Conservation (phyloP, 2,329 filamentous ascomycete genomes). For the Claviceps sp. region DNA sequence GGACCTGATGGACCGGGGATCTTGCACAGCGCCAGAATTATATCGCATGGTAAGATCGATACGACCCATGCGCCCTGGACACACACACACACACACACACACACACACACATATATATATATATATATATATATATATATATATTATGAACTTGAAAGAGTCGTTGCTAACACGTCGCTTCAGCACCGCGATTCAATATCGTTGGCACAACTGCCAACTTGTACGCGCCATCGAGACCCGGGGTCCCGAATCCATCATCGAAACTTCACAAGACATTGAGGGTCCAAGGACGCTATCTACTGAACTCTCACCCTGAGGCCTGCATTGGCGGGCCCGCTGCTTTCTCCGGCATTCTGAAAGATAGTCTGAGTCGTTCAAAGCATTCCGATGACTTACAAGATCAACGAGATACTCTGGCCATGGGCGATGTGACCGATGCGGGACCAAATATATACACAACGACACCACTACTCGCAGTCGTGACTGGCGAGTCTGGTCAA, state of each 20-base stretch:
- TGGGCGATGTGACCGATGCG: conserved; percentile 39
- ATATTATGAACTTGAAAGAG: not conserved
- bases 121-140: no score
- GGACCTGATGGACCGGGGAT: conserved; percentile 13
- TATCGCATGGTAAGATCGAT: conserved; percentile 13
- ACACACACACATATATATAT: no score
- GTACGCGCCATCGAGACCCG: conserved; percentile 19
- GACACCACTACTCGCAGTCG: conserved; percentile 30
- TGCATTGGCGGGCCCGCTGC: conserved; percentile 22
- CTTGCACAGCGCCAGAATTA: conserved; percentile 19
- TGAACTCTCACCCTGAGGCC: conserved; percentile 37
- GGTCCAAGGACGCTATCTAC: conserved; percentile 35
- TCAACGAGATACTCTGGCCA: conserved; percentile 30
- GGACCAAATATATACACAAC: conserved; percentile 15
- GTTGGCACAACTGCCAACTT: conserved; percentile 20
- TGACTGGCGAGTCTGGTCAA: conserved; percentile 43
- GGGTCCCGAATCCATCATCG: conserved; percentile 12
- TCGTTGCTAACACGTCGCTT: not conserved
- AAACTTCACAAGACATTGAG: conserved; percentile 18
- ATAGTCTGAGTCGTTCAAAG: conserved; percentile 21
- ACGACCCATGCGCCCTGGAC: not conserved
- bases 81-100: no score
- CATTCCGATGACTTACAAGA: conserved; percentile 13
- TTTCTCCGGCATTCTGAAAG: conserved; percentile 19
- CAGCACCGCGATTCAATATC: conserved; percentile 20